phyloP scores from a whole-genome alignment of 2,329 filamentous ascomycete genomes.

The Ophiostoma ulmi region DNA sequence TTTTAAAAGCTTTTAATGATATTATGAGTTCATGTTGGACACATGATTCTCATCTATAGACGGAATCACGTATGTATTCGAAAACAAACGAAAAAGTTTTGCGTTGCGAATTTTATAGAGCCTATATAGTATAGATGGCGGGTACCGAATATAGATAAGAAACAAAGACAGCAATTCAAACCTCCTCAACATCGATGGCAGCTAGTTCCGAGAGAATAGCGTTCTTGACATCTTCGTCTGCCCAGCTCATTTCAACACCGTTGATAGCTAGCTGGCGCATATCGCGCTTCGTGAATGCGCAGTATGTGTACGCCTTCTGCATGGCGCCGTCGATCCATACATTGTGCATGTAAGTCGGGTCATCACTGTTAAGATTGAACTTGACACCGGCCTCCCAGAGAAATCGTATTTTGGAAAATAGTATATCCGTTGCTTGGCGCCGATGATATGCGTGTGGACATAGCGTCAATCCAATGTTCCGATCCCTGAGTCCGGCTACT shows the following conservation, averaged over 20 bases:
- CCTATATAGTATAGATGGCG: conserved; percentile 15
- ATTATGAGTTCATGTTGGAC: not conserved
- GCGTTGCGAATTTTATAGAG: not conserved
- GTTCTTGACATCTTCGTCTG: not conserved
- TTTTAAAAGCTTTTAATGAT: not conserved
- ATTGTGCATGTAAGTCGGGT: not conserved
- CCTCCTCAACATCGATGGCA: not conserved
- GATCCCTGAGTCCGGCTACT: not conserved
- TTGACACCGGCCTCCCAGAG: conserved; percentile 11
- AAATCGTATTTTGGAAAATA: not conserved
- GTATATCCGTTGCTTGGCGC: not conserved
- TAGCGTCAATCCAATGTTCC: not conserved
- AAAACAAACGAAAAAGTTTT: not conserved
- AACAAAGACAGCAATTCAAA: not conserved
- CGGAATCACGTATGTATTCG: not conserved
- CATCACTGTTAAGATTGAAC: conserved; percentile 1
- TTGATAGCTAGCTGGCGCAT: conserved; percentile 8
- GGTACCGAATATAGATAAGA: not conserved
- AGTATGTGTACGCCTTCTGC: conserved; percentile 13
- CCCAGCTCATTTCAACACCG: conserved; percentile 1
- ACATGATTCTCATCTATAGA: not conserved
- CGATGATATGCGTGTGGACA: conserved; percentile 13
- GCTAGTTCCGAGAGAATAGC: not conserved
- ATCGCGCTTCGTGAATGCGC: not conserved
- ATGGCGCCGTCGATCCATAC: conserved; percentile 14